Conservation (phyloP, 2,329 filamentous ascomycete genomes). For the Phyllosticta paracitricarpa region DNA sequence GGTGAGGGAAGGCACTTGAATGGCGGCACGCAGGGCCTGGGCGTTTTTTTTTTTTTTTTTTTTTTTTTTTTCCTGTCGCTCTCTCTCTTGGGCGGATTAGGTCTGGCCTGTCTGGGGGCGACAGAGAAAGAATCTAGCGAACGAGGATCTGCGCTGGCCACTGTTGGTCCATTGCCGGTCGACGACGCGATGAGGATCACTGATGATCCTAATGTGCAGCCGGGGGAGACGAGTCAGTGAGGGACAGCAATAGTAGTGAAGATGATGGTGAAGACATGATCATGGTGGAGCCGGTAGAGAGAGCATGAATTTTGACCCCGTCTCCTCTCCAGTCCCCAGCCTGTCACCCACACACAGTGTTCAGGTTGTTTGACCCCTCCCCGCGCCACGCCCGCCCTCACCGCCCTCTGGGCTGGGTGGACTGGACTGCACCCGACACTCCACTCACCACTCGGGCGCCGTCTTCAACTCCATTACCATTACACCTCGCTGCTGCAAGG, state of each 20-base stretch:
- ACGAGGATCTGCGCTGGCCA: neutral
- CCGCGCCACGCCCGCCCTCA: too few species aligned
- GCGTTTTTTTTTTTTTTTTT: slow-evolving; percentile 1
- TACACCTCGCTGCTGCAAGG: neutral
- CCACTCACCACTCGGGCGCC: too few species aligned
- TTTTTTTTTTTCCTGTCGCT: neutral
- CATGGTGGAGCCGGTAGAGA: too few species aligned
- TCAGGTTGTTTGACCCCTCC: too few species aligned
- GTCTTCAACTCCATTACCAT: too few species aligned
- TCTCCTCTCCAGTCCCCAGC: too few species aligned
- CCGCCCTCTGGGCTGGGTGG: too few species aligned
- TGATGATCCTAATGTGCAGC: too few species aligned
- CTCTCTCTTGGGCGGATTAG: neutral
- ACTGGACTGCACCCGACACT: too few species aligned
- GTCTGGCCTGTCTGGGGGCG: neutral
- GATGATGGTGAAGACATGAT: neutral
- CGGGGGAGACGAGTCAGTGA: too few species aligned
- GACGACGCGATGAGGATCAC: neutral
- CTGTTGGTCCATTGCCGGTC: neutral
- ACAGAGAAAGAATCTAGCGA: neutral
- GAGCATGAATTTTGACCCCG: too few species aligned
- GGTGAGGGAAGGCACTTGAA: slow-evolving; percentile 3
- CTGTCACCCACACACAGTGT: too few species aligned
- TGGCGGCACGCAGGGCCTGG: slow-evolving; percentile 10
- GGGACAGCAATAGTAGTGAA: neutral